These are phyloP conservation scores for Echeveria elegans DNA, from an alignment of 164 flowering plant species.

Conservation along the genomic window DNA sequence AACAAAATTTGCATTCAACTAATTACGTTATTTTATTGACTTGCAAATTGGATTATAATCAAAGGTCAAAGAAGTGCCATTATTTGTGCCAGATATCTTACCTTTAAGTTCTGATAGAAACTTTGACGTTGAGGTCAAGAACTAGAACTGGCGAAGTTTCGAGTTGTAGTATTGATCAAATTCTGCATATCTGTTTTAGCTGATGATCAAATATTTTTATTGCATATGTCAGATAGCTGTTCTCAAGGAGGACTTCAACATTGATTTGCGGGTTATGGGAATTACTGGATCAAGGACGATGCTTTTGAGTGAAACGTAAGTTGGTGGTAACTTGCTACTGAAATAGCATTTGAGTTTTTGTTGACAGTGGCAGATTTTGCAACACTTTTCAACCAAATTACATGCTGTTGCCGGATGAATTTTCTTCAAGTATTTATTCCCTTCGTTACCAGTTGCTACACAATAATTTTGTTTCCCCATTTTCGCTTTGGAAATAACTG, in stretches of 20 bases:
- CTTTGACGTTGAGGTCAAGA: not conserved
- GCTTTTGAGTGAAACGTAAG: constrained; percentile 81
- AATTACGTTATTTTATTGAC: no score
- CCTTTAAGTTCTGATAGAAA: not conserved
- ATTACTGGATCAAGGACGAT: constrained; percentile 69
- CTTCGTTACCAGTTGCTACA: not conserved
- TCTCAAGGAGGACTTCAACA: constrained; percentile 82
- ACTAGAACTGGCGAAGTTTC: not conserved
- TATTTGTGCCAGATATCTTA: not conserved
- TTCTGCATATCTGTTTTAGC: not conserved
- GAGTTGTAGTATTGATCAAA: not conserved
- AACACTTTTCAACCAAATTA: not conserved
- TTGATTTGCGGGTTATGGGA: constrained; percentile 96
- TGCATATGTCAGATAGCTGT: constrained; percentile 54
- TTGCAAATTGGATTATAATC: not conserved
- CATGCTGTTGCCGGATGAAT: not conserved
- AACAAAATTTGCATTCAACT: no score
- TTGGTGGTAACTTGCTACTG: not conserved
- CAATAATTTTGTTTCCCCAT: not conserved
- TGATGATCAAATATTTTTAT: not conserved
- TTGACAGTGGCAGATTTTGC: not conserved
- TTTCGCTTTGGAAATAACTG: not conserved
- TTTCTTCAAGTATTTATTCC: not conserved
- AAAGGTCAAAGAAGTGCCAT: not conserved
- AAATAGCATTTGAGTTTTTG: not conserved